Base-by-base conservation (phyloP, 2,329 filamentous ascomycete species). In the Diaporthe ilicicola region DNA sequence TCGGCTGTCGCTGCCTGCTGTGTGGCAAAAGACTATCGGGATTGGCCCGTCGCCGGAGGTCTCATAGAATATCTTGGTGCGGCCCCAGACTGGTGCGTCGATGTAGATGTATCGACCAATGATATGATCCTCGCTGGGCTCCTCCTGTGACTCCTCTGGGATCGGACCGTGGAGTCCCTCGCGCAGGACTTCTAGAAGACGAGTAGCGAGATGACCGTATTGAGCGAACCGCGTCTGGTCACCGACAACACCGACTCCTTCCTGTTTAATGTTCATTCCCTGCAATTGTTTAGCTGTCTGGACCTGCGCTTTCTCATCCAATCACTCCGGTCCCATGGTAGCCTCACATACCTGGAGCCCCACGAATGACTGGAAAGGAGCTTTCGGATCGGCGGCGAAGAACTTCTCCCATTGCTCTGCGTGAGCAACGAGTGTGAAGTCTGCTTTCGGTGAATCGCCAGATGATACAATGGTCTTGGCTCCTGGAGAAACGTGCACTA, bases 21-120 rank as follows among this genome's bases (percentile, higher is more conserved):
- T 84, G 71, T 85, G 83, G 6, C 83, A 75, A 73, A 85, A 84
- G 24, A 81, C 74, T 32, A 87, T 85, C 32, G 81, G 79, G 69
- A 86, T 82, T 24, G 82, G 79, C 1, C 85, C 85, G 3, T 80
- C 81, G 8, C 85, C 85, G 6, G 83, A 79, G 29, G 78, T 80
- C 72, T 87, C 85, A 73, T 85, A 85, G 76, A 86, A 87, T 39
- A 86, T 76, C 77, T 87, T 87, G 73, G 80, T 83, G 13, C 79
- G 78, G 13, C 84, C 85, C 84, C 84, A 87, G 32, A 82, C 76
- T 0, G 84, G 85, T 32, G 81, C 78, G 1, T 80, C 79, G 53
- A 87, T 79, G 70, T 84, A 86, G 32, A 82, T 78, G 72, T 87
- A 87, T 37, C 79, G 79, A 4, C 85, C 85, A 3, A 81, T 82